A percentile compares a stretch with the other conserved stretches of the same genome.
Conservation (phyloP, 2,329 filamentous ascomycete genomes). For the Arthrobotrys megalospora region DNA sequence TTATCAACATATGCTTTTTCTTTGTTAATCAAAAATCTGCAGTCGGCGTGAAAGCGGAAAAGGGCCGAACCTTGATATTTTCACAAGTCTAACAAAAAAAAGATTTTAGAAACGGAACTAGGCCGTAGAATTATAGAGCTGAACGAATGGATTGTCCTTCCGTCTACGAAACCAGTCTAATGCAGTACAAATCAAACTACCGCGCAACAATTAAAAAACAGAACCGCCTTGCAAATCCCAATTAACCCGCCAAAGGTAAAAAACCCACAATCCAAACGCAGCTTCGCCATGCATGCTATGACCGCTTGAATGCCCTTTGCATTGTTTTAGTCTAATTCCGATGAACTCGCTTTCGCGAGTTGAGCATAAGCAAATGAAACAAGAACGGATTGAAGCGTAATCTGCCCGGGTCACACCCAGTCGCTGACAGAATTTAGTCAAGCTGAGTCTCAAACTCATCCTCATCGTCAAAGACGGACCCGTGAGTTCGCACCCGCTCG, state of each 20-base stretch:
- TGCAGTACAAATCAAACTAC: constrained; percentile 41
- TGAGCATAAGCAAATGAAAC: constrained; percentile 7
- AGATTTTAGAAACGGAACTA: not conserved
- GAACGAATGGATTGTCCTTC: constrained; percentile 47
- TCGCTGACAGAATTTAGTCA: constrained; percentile 66
- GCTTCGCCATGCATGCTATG: constrained; percentile 10
- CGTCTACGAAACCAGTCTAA: constrained; percentile 44
- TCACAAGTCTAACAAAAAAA: not conserved
- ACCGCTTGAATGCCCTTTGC: constrained; percentile 5
- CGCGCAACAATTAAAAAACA: constrained; percentile 13
- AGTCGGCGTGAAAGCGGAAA: constrained; percentile 6
- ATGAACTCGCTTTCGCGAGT: not conserved
- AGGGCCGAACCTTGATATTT: constrained; percentile 20
- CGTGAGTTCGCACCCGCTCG: constrained; percentile 77
- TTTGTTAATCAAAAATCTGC: constrained; percentile 42
- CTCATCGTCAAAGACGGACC: constrained; percentile 69
- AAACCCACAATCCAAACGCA: constrained; percentile 12
- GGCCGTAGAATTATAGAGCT: not conserved
- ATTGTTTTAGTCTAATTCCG: not conserved
- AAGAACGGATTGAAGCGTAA: constrained; percentile 13
- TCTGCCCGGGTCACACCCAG: constrained; percentile 14
- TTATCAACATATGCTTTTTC: constrained; percentile 52
- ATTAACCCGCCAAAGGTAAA: constrained; percentile 24
- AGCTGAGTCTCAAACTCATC: constrained; percentile 76
- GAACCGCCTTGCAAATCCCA: constrained; percentile 25